Evolutionary conservation across 2,329 filamentous ascomycete species (phyloP).

Genomic region (Paecilomyces fulvus): DNA sequence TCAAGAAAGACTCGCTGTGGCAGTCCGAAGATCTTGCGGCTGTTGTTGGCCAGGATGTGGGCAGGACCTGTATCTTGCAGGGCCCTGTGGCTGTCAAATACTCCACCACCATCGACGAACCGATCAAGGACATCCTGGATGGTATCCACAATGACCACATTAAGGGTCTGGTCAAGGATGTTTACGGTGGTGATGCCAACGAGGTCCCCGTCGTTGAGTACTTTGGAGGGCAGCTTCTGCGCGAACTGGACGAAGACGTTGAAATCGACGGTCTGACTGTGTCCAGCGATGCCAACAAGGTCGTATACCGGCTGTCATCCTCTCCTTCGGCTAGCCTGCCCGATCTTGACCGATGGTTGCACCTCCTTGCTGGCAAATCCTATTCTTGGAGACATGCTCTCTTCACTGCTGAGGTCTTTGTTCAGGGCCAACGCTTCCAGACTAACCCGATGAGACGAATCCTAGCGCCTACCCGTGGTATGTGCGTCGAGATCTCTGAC

Average conservation of each 20-base stretch:
- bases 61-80: conserved; percentile 90
- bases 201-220: conserved; percentile 84
- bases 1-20: conserved; percentile 99
- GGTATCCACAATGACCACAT: conserved; percentile 87
- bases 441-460: conserved; percentile 92
- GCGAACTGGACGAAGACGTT: conserved; percentile 60
- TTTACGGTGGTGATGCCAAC: conserved; percentile 65
- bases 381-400: conserved; percentile 94
- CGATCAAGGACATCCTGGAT: conserved; percentile 89
- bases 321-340: conserved; percentile 68
- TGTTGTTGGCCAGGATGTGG: conserved; percentile 91
- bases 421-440: conserved; percentile 94
- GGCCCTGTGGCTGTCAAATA: conserved; percentile 88
- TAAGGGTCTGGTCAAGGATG: conserved; percentile 63
- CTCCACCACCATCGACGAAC: conserved; percentile 83
- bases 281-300: conserved; percentile 69
- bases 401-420: conserved; percentile 85
- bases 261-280: conserved; percentile 83
- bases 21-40: conserved; percentile 96
- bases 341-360: conserved; percentile 72
- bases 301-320: conserved; percentile 73
- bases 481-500: conserved; percentile 79
- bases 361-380: conserved; percentile 73
- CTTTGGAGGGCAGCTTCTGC: conserved; percentile 75
- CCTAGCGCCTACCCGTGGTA: conserved; percentile 74